Evolutionary conservation across 2,329 filamentous ascomycete species (phyloP).

Genomic region (Colletotrichum abscissum): DNA sequence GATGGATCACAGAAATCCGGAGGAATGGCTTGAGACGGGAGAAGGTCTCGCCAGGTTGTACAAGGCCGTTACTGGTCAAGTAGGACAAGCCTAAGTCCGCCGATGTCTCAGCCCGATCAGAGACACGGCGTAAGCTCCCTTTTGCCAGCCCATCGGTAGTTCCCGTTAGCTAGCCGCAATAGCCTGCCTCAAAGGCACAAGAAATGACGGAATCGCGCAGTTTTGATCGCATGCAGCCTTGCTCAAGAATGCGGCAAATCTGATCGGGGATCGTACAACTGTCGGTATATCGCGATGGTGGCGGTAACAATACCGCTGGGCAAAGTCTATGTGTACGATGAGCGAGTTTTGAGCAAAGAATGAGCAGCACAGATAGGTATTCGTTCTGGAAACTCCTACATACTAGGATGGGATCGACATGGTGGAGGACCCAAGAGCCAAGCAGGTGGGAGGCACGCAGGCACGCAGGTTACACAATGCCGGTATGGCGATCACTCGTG

Average conservation of each 20-base stretch:
- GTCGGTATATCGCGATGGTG: too few relatives aligned
- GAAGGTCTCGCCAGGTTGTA: background rate
- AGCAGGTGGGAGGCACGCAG: too few relatives aligned
- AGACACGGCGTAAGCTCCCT: constrained; percentile 3
- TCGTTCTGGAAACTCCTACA: background rate
- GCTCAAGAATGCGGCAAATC: background rate
- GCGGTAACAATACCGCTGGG: background rate
- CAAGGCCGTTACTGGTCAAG: constrained; percentile 7
- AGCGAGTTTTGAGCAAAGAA: background rate
- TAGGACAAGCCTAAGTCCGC: background rate
- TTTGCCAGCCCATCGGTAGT: background rate
- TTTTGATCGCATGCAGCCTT: constrained; percentile 20
- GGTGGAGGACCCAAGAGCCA: background rate
- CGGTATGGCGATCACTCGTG: constrained; percentile 4
- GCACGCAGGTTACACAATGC: background rate
- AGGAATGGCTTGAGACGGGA: constrained; percentile 13
- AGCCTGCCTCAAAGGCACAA: background rate
- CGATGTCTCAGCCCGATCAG: background rate
- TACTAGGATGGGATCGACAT: background rate
- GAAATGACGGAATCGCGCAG: constrained; percentile 11
- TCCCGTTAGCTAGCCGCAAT: background rate
- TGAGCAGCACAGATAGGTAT: background rate
- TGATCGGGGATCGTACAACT: background rate
- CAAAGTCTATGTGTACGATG: background rate
- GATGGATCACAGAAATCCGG: background rate